Percentiles rank a stretch among this genome's conserved stretches.
phyloP scores from a whole-genome alignment of 2,329 filamentous ascomycete genomes.

The Xylaria digitata region DNA sequence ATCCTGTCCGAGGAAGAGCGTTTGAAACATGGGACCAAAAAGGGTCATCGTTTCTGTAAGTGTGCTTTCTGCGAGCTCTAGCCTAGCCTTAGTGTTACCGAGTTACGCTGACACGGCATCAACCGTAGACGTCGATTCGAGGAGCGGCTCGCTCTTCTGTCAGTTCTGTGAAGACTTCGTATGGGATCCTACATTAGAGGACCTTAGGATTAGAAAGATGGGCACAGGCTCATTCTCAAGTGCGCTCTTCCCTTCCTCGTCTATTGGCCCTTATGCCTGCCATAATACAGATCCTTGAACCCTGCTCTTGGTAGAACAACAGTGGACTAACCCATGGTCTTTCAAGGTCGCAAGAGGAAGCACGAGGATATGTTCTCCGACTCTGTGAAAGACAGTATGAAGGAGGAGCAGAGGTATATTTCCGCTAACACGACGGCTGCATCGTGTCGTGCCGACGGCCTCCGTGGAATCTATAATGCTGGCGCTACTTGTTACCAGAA shows the following conservation, averaged over 20 bases:
- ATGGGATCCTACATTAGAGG: conserved; percentile 83
- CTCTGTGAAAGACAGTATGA: conserved; percentile 59
- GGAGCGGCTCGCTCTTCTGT: conserved; percentile 79
- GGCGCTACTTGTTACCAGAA: conserved; percentile 99
- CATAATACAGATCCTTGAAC: background rate
- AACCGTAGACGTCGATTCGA: conserved; percentile 77
- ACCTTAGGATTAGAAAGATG: conserved; percentile 76
- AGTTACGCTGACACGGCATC: conserved; percentile 19
- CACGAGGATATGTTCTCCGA: conserved; percentile 76
- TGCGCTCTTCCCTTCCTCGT: conserved; percentile 52
- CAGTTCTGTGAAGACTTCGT: conserved; percentile 85
- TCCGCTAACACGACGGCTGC: conserved; percentile 80
- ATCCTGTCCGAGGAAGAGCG: conserved; percentile 75
- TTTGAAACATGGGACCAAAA: conserved; percentile 73
- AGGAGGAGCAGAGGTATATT: conserved; percentile 80
- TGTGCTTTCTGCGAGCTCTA: background rate
- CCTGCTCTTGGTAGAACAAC: too few relatives aligned
- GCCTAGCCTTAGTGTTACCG: conserved; percentile 40
- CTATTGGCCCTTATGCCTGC: background rate
- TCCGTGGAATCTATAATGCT: conserved; percentile 95
- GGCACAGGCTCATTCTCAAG: conserved; percentile 73
- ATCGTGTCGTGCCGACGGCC: conserved; percentile 86
- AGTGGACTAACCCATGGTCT: conserved; percentile 5
- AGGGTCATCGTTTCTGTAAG: conserved; percentile 78
- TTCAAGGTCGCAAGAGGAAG: conserved; percentile 76